phyloP scores from a whole-genome alignment of 2,329 filamentous ascomycete genomes.

The Pseudocercospora pini-densiflorae region DNA sequence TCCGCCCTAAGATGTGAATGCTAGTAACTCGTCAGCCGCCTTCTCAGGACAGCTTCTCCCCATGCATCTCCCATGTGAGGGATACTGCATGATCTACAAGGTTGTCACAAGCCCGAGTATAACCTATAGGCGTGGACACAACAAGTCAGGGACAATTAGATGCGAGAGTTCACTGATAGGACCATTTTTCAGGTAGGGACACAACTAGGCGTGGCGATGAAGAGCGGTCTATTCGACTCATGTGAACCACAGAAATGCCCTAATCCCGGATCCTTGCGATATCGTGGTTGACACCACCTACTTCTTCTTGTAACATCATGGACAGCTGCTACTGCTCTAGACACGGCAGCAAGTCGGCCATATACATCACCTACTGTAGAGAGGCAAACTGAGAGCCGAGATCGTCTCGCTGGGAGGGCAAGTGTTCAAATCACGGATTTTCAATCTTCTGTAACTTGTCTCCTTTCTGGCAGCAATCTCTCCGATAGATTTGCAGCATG shows the following conservation, averaged over 20 bases:
- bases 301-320: no score
- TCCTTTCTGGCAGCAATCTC: background rate
- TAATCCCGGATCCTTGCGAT: background rate
- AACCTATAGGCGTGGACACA: background rate
- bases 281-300: background rate
- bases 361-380: background rate
- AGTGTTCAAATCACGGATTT: background rate
- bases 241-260: background rate
- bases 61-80: no score
- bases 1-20: no score
- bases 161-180: background rate
- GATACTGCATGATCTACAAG: background rate
- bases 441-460: background rate
- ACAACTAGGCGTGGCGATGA: background rate
- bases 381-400: background rate
- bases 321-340: no score
- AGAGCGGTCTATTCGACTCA: background rate
- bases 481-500: background rate
- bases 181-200: background rate
- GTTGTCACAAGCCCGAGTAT: background rate
- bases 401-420: background rate
- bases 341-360: background rate
- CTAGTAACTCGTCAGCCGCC: no score
- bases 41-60: no score
- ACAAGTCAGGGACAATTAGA: background rate